Evolutionary conservation across 2,329 filamentous ascomycete genomes (phyloP), one percentile per base, ranked within the genome.

Genomic region (Fusarium camptoceras): DNA sequence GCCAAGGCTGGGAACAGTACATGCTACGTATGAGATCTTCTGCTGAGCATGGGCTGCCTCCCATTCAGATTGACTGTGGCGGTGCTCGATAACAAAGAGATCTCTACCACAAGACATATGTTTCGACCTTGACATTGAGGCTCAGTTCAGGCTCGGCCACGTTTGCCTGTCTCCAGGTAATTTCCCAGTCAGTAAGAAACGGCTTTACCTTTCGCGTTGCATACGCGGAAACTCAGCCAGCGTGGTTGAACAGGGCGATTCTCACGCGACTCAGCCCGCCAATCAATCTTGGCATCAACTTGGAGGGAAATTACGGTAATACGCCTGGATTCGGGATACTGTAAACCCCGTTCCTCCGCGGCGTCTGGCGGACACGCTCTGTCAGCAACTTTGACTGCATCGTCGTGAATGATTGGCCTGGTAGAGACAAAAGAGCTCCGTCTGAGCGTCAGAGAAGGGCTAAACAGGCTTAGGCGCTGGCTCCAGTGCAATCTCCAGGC

Each of bases 251-350:
- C 65, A 72, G 51, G 69, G 58, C 42, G 37, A 55, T 49, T 44
- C 73, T 75, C 73, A 73, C 67, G 67, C 73, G 70, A 72, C 73
- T 64, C 58, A 53, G 58, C 51, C 66, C 59, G 53, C 55, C 58
- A 55, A 60, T 67, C 53, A 58, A 55, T 30, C 73, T 75, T 73
- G 71, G 71, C 73, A 60, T 64, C 58, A 59, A 49, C 66, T 41
- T 61, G 11, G 56, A 57, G 71, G 70, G 73, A 75, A 75, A 75
- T 75, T 75, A 71, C 68, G 61, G 64, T 68, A 68, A 75, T 74
- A 73, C 68, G 61, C 59, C 56, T 71, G 42, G 59, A 50, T 70
- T 71, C 73, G 73, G 73, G 55, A 51, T 71, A 28, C 56, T 18
- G 27, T 48, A 73, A 73, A 75, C 72, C 68, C 73, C 73, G 73